Evolutionary conservation across 306 rosid species (phyloP).

Genomic region (Vigna hirtella): DNA sequence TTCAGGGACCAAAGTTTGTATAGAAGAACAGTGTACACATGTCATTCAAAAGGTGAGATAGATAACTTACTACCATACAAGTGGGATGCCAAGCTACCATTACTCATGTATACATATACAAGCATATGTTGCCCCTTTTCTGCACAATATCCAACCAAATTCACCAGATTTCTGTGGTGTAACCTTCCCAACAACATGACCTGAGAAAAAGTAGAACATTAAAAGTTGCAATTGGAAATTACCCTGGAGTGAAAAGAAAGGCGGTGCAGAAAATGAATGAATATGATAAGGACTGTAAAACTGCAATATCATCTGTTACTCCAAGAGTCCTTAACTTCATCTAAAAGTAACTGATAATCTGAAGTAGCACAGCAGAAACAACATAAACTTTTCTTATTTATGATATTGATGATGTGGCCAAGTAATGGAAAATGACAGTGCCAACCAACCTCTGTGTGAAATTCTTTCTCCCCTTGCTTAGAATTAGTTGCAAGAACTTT

Average conservation of each 20-base stretch:
- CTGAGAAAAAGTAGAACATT: conserved; percentile 39
- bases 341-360: background rate
- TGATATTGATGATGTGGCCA: background rate
- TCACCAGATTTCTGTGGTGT: conserved; percentile 73
- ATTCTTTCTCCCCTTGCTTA: conserved; percentile 84
- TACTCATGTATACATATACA: conserved; percentile 73
- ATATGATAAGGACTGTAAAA: background rate
- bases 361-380: background rate
- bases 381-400: background rate
- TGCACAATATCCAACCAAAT: conserved; percentile 53
- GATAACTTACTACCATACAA: conserved; percentile 69
- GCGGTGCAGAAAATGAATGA: background rate
- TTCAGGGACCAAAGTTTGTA: conserved; percentile 17
- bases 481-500: conserved; percentile 83
- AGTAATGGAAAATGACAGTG: background rate
- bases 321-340: background rate
- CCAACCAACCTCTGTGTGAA: conserved; percentile 71
- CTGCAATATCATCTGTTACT: background rate
- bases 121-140: conserved; percentile 79
- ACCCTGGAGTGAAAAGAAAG: background rate
- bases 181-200: conserved; percentile 78
- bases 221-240: conserved; percentile 14
- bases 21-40: background rate
- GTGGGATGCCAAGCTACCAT: conserved; percentile 84
- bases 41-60: background rate